Evolutionary conservation across 352 stramenopile genomes (phyloP).

Genomic region (Albugo candida): DNA sequence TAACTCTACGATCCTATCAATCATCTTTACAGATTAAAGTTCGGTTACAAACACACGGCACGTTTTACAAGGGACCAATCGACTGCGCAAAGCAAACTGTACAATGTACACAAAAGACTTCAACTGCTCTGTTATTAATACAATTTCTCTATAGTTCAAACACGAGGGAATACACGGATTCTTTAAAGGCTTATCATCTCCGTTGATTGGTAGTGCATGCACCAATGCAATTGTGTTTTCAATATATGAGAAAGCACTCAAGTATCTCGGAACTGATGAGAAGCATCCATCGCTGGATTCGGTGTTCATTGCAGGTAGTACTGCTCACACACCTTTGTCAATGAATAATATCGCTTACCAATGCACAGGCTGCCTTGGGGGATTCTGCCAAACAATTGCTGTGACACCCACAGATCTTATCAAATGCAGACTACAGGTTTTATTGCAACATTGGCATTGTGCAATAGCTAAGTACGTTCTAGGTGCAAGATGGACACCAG

Average conservation of each 20-base stretch:
- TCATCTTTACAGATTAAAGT: slow-evolving; percentile 25
- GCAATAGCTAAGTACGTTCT: not conserved
- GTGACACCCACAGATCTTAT: slow-evolving; percentile 64
- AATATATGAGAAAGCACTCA: slow-evolving; percentile 50
- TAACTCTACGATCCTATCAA: no score
- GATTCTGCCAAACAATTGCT: slow-evolving; percentile 57
- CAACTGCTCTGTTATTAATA: slow-evolving; percentile 5
- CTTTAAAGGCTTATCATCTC: slow-evolving; percentile 73
- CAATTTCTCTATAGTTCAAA: slow-evolving; percentile 12
- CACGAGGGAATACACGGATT: slow-evolving; percentile 61
- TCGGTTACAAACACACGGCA: slow-evolving; percentile 29
- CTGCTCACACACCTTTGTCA: not conserved
- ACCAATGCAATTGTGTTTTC: slow-evolving; percentile 80
- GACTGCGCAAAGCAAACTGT: slow-evolving; percentile 14
- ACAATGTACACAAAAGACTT: slow-evolving; percentile 12
- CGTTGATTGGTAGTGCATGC: slow-evolving; percentile 57
- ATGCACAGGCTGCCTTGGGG: slow-evolving; percentile 23
- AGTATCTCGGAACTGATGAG: slow-evolving; percentile 3
- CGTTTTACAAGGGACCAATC: slow-evolving; percentile 28
- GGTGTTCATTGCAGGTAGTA: slow-evolving; percentile 34
- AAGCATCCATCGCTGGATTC: slow-evolving; percentile 17
- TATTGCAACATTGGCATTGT: not conserved
- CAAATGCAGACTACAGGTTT: slow-evolving; percentile 65
- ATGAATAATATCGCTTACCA: not conserved
- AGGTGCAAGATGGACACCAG: slow-evolving; percentile 29